phyloP scores from a whole-genome alignment of 148 eudicot species.

The Rhododendron ferrugineum region DNA sequence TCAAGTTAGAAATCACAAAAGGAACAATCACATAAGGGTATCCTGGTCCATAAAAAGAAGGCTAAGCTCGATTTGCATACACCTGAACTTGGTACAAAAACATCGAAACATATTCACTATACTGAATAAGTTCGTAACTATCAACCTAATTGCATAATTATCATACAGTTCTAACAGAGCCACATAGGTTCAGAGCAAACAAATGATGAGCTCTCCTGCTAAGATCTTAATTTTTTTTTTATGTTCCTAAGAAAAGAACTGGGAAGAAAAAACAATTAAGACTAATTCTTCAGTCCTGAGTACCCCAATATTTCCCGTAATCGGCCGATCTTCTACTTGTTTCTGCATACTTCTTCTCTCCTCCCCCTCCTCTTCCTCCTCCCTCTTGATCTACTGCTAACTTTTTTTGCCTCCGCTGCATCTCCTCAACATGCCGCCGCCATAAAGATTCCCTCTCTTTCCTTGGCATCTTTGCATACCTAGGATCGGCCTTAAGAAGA shows the following conservation, averaged over 20 bases:
- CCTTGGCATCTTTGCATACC: constrained; percentile 73
- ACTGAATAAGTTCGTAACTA: neutral
- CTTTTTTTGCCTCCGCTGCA: constrained; percentile 52
- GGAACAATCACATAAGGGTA: neutral
- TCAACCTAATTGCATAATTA: neutral
- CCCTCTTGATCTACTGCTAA: constrained; percentile 33
- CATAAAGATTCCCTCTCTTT: constrained; percentile 84
- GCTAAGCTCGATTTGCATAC: neutral
- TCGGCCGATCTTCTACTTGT: constrained; percentile 38
- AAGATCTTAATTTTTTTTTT: neutral
- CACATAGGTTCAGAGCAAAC: neutral
- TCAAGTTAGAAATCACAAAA: neutral
- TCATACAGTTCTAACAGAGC: neutral
- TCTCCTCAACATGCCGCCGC: constrained; percentile 77
- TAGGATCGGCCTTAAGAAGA: constrained; percentile 54
- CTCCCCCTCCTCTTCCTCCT: constrained; percentile 23
- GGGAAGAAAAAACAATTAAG: neutral
- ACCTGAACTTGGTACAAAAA: neutral
- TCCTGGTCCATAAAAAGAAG: neutral
- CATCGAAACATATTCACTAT: neutral
- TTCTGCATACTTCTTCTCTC: constrained; percentile 42
- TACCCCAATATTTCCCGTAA: constrained; percentile 37
- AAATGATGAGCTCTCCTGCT: neutral
- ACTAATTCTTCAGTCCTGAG: constrained; percentile 28
- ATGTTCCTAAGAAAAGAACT: neutral